Evolutionary conservation across 169 alveolate genomes (phyloP).

Genomic region (Cryptosporidium xiaoi): DNA sequence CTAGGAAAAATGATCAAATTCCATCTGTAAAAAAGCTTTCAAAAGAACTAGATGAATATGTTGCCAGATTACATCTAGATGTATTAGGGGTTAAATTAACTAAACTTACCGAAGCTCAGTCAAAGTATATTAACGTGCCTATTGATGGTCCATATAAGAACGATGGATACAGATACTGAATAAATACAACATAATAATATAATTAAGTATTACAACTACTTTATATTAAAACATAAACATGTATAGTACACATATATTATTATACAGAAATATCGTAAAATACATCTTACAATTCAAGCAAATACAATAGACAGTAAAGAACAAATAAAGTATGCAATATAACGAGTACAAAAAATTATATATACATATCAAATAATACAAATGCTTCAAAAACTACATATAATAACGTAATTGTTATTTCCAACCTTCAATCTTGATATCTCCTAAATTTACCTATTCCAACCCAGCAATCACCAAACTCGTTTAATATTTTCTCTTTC

Average conservation of each 20-base stretch:
- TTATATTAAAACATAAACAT: too few relatives aligned
- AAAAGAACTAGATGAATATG: constrained; percentile 96
- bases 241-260: too few relatives aligned
- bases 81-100: constrained; percentile 94
- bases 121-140: constrained; percentile 92
- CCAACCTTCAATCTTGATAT: not conserved
- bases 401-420: not conserved
- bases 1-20: constrained; percentile 75
- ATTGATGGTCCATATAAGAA: constrained; percentile 95
- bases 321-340: too few relatives aligned
- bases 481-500: not conserved
- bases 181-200: not conserved
- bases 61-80: constrained; percentile 95
- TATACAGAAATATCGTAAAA: too few relatives aligned
- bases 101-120: constrained; percentile 91
- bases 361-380: not conserved
- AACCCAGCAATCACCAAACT: constrained; percentile 62
- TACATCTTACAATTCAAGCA: too few relatives aligned
- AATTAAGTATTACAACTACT: not conserved
- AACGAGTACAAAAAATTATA: not conserved
- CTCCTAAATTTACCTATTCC: constrained; percentile 70
- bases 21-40: constrained; percentile 93
- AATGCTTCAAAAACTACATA: too few relatives aligned
- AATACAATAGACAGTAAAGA: too few relatives aligned
- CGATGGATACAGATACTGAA: constrained; percentile 91